These are phyloP conservation scores for Aspergillus affinis DNA, from an alignment of 495 filamentous ascomycete genomes.

Conservation along the genomic window DNA sequence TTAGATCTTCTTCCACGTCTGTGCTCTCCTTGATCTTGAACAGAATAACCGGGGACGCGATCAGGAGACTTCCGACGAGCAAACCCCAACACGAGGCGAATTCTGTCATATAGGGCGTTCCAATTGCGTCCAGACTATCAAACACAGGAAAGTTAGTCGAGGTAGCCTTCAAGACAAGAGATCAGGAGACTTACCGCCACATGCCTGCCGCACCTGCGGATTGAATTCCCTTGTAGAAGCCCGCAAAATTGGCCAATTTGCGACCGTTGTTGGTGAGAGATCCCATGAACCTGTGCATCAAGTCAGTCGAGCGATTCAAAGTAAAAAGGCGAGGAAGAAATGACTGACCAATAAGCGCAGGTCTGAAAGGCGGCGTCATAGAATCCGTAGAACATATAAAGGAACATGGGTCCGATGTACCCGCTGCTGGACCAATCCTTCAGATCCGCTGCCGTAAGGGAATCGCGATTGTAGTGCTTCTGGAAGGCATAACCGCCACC, in stretches of 20 bases:
- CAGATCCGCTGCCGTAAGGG: constrained; percentile 30
- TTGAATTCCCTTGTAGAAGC: constrained; percentile 97
- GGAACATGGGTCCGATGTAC: constrained; percentile 81
- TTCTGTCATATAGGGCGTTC: constrained; percentile 62
- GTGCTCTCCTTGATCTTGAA: constrained; percentile 74
- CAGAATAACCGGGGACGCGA: constrained; percentile 79
- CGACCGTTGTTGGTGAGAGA: constrained; percentile 86
- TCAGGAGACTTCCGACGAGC: constrained; percentile 65
- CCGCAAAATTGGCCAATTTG: constrained; percentile 88
- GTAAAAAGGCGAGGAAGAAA: not conserved
- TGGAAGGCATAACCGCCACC: constrained; percentile 85
- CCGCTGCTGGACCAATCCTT: constrained; percentile 66
- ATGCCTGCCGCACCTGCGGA: constrained; percentile 88
- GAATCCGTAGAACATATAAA: constrained; percentile 93
- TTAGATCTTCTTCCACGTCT: constrained; percentile 72
- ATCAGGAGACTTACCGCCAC: constrained; percentile 56
- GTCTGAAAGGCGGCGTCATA: constrained; percentile 88
- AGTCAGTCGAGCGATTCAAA: not conserved
- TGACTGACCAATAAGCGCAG: constrained; percentile 77
- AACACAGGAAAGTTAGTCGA: not conserved
- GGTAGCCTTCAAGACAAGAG: not conserved
- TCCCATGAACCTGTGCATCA: constrained; percentile 76
- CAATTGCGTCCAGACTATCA: constrained; percentile 58
- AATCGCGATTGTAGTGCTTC: constrained; percentile 58
- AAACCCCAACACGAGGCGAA: constrained; percentile 70